Base-by-base conservation (phyloP, 2,329 filamentous ascomycete species). In the Hymenoscyphus linearis region DNA sequence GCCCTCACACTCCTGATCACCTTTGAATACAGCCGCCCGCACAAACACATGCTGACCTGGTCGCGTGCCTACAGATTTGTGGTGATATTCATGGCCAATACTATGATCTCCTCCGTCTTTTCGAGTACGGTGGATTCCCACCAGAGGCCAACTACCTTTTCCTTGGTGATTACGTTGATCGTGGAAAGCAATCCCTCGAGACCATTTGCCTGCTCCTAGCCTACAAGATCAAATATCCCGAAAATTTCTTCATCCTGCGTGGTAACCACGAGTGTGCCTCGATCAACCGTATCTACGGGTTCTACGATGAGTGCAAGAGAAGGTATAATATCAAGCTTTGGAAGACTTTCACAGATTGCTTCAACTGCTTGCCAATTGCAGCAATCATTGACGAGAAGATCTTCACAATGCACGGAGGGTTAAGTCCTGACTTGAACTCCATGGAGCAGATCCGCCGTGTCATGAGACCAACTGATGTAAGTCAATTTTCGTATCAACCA, bases 301-400 rank as follows among this genome's bases (percentile, higher is more conserved):
- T 99, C 82, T 99, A 99, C 82, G 95, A 99, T 74, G 93, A 99
- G 79, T 99, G 93, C 87, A 99, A 99, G 83, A 89, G 95, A 74
- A 85, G 93, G 70, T 98, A 96, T 82, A 99, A 98, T 79, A 96
- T 98, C 82, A 98, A 98, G 85, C 84, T 98, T 64, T 98, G 93
- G 93, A 99, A 99, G 85, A 98, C 93, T 1, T 98, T 99, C 76
- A 97, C 93, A 66, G 93, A 99, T 77, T 97, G 93, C 84, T 99
- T 99, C 86, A 99, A 99, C 83, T 97, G 92, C 79, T 80, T 98
- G 74, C 93, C 93, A 55, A 98, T 99, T 76, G 95, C 93, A 62
- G 93, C 95, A 69, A 99, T 99, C 78, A 97, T 99, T 71, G 93
- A 96, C 74, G 95, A 97, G 83, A 99, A 98, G 88, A 99, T 99